Conservation (phyloP, 192 early-diverging fungal genomes). For the Coemansia sp. region DNA sequence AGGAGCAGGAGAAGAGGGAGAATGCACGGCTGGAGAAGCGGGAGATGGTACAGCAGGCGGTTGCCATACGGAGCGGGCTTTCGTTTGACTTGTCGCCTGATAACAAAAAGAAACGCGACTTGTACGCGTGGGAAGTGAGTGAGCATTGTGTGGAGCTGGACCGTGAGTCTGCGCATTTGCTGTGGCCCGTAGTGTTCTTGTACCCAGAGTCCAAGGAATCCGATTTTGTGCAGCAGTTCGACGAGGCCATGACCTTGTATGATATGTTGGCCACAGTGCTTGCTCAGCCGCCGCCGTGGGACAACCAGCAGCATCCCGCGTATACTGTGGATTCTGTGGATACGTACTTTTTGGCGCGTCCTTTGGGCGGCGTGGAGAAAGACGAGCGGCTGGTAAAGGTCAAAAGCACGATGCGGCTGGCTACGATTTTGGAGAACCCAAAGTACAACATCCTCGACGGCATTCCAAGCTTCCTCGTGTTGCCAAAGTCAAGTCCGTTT, state of each 20-base stretch:
- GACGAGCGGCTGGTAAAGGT: constrained; percentile 68
- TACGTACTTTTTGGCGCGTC: constrained; percentile 73
- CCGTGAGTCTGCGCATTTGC: constrained; percentile 58
- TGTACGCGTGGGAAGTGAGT: constrained; percentile 43
- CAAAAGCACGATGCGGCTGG: constrained; percentile 62
- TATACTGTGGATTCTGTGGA: constrained; percentile 76
- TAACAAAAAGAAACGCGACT: not conserved
- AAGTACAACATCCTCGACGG: constrained; percentile 81
- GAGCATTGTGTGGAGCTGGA: constrained; percentile 63
- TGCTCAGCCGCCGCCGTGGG: constrained; percentile 80
- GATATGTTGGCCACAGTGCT: constrained; percentile 87
- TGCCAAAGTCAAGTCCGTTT: constrained; percentile 68
- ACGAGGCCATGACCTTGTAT: constrained; percentile 78
- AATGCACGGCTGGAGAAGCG: constrained; percentile 47
- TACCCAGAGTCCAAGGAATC: constrained; percentile 93
- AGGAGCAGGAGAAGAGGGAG: constrained; percentile 39
- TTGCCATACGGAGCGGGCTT: constrained; percentile 49
- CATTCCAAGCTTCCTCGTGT: constrained; percentile 80
- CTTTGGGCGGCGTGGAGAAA: constrained; percentile 47
- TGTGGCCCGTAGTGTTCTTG: constrained; percentile 86
- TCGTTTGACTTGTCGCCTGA: constrained; percentile 30
- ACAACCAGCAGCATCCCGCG: constrained; percentile 52
- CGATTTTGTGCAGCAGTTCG: constrained; percentile 82
- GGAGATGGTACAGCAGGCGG: constrained; percentile 54
- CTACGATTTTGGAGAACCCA: constrained; percentile 60